Percentiles rank a stretch among this genome's conserved stretches.
Evolutionary conservation across 2,329 filamentous ascomycete genomes (phyloP).

Genomic region (Aspergillus oerlinghausenensis): DNA sequence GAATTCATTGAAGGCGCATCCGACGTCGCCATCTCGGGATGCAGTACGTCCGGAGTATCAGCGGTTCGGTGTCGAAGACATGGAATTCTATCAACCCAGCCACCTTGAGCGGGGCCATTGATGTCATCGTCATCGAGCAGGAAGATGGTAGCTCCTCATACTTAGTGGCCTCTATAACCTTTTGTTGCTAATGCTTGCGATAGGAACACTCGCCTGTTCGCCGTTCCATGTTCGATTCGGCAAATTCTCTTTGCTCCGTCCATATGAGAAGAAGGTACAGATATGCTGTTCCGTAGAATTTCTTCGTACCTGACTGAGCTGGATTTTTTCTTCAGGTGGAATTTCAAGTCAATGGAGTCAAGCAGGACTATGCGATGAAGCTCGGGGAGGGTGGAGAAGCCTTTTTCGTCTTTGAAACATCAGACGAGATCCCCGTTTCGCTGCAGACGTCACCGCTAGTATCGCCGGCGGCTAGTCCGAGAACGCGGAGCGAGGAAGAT

Average conservation of each 20-base stretch:
- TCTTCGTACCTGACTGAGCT: slow-evolving; percentile 11
- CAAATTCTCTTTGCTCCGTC: slow-evolving; percentile 92
- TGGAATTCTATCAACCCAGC: slow-evolving; percentile 99
- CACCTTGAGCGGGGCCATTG: slow-evolving; percentile 94
- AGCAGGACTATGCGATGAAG: slow-evolving; percentile 97
- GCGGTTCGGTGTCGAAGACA: slow-evolving; percentile 92
- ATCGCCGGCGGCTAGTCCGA: slow-evolving; percentile 81
- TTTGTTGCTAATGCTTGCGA: background rate
- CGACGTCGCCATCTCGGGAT: slow-evolving; percentile 49
- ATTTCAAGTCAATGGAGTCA: slow-evolving; percentile 87
- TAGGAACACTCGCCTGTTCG: slow-evolving; percentile 73
- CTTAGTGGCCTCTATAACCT: background rate
- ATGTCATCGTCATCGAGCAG: slow-evolving; percentile 96
- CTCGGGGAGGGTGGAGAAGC: slow-evolving; percentile 95
- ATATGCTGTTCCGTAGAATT: background rate
- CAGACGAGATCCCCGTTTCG: slow-evolving; percentile 83
- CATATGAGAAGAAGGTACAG: slow-evolving; percentile 82
- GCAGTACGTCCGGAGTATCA: slow-evolving; percentile 97
- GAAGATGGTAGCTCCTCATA: slow-evolving; percentile 66
- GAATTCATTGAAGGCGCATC: slow-evolving; percentile 10
- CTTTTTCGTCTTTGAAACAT: slow-evolving; percentile 98
- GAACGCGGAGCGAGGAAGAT: slow-evolving; percentile 28
- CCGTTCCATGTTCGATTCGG: slow-evolving; percentile 98
- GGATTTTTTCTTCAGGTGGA: slow-evolving; percentile 58
- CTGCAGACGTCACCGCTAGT: slow-evolving; percentile 92